Evolutionary conservation across 305 asterid species (phyloP).

Genomic region (Lippia alba): DNA sequence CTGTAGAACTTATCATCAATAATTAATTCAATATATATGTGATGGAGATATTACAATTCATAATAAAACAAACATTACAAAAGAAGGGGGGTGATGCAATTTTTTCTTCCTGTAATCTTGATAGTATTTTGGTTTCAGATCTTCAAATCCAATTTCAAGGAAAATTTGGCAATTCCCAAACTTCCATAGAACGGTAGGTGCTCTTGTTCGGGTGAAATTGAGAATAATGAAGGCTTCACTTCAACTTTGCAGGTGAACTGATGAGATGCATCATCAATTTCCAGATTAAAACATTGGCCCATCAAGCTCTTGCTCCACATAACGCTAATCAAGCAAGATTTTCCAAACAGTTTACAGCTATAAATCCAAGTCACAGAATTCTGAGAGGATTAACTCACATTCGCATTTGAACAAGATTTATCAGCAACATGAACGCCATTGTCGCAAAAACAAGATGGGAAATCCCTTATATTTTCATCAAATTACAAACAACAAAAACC

Average conservation of each 20-base stretch:
- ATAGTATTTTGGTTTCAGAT: too few species aligned
- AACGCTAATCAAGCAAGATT: constrained; percentile 59
- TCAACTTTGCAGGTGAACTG: constrained; percentile 61
- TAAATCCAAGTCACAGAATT: constrained; percentile 59
- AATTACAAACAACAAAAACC: too few species aligned
- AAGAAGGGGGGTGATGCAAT: too few species aligned
- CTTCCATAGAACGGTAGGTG: too few species aligned
- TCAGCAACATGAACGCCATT: constrained; percentile 83
- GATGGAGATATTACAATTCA: not conserved
- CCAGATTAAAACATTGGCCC: constrained; percentile 64
- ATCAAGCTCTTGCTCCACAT: too few species aligned
- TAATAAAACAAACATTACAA: too few species aligned
- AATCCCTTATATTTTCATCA: constrained; percentile 80
- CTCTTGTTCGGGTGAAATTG: too few species aligned
- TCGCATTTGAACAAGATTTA: constrained; percentile 62
- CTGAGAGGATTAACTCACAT: constrained; percentile 54
- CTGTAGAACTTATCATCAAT: constrained; percentile 13
- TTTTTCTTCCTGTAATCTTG: too few species aligned
- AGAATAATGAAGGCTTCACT: constrained; percentile 63
- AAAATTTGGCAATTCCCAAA: too few species aligned
- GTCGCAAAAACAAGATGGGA: constrained; percentile 74
- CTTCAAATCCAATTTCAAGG: too few species aligned
- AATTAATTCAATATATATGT: constrained; percentile 21
- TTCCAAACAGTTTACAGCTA: constrained; percentile 57
- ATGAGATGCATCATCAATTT: constrained; percentile 55